These are phyloP conservation scores for Leucosporidium scottii DNA, from an alignment of 768 basidiomycete genomes.

Conservation along the genomic window DNA sequence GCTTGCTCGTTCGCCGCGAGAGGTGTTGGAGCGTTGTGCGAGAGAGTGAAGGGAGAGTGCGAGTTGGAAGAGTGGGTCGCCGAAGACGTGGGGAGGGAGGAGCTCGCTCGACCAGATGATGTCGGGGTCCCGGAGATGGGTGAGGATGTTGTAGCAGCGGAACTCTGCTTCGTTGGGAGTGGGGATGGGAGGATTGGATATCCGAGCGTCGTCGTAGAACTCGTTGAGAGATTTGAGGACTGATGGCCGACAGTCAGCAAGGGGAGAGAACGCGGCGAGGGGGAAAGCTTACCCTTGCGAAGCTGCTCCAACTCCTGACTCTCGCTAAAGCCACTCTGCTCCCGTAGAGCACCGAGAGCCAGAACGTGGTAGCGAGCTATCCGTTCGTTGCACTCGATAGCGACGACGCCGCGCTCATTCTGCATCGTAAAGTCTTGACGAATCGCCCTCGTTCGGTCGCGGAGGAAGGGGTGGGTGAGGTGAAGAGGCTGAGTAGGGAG, in stretches of 20 bases:
- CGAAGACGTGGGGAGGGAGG: constrained; percentile 53
- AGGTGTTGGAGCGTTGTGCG: constrained; percentile 63
- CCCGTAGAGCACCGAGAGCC: constrained; percentile 54
- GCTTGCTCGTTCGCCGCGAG: constrained; percentile 40
- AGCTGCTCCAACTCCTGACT: constrained; percentile 77
- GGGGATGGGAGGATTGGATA: constrained; percentile 48
- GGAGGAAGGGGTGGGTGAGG: constrained; percentile 70
- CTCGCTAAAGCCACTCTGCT: constrained; percentile 58
- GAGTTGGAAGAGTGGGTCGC: constrained; percentile 69
- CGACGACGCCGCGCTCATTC: constrained; percentile 63
- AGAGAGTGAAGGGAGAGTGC: constrained; percentile 72
- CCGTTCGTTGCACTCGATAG: constrained; percentile 85
- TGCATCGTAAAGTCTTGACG: constrained; percentile 94
- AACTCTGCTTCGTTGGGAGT: constrained; percentile 82
- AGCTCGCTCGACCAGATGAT: constrained; percentile 38
- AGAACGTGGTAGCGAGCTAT: constrained; percentile 91
- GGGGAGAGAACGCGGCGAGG: constrained; percentile 1
- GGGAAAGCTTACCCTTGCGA: constrained; percentile 66
- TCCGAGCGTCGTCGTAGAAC: constrained; percentile 75
- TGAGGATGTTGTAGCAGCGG: constrained; percentile 86
- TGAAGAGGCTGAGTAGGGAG: constrained; percentile 58
- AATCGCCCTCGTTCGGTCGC: constrained; percentile 83
- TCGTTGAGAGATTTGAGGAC: constrained; percentile 87
- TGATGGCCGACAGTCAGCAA: constrained; percentile 40
- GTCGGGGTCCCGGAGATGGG: constrained; percentile 71